Evolutionary conservation across 495 filamentous ascomycete genomes (phyloP).

Genomic region (Lichina pygmaea): DNA sequence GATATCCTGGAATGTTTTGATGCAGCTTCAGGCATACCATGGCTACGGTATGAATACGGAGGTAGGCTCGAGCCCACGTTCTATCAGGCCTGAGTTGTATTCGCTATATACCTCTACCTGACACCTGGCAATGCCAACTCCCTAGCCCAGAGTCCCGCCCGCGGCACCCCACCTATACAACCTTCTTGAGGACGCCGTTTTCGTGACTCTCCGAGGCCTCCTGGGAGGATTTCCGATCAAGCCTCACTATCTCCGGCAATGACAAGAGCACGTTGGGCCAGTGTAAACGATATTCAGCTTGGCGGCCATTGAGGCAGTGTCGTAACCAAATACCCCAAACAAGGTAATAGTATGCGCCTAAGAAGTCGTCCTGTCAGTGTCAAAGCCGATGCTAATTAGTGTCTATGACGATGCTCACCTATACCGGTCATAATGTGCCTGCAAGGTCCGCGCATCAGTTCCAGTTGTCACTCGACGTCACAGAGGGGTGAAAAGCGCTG

Average conservation of each 20-base stretch:
- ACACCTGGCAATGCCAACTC: no score
- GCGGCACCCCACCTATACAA: conserved; percentile 6
- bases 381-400: no score
- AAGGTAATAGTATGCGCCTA: conserved; percentile 60
- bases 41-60: no score
- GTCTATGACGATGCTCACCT: not conserved
- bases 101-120: no score
- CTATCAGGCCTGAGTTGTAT: no score
- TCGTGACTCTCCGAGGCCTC: not conserved
- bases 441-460: not conserved
- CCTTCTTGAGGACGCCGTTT: conserved; percentile 19
- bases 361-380: not conserved
- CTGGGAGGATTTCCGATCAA: not conserved
- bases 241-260: conserved; percentile 35
- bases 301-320: conserved; percentile 48
- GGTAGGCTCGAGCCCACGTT: no score
- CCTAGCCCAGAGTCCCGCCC: no score
- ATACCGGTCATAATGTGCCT: conserved; percentile 40
- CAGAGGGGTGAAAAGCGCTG: conserved; percentile 11
- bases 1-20: no score
- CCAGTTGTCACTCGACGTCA: not conserved
- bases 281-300: conserved; percentile 45
- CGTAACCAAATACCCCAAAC: conserved; percentile 70
- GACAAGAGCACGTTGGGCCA: conserved; percentile 38
- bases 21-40: no score